Evolutionary conservation across 2,329 filamentous ascomycete genomes (phyloP), one percentile per base, ranked within the genome.

Genomic region (Tolypocladium sp.): DNA sequence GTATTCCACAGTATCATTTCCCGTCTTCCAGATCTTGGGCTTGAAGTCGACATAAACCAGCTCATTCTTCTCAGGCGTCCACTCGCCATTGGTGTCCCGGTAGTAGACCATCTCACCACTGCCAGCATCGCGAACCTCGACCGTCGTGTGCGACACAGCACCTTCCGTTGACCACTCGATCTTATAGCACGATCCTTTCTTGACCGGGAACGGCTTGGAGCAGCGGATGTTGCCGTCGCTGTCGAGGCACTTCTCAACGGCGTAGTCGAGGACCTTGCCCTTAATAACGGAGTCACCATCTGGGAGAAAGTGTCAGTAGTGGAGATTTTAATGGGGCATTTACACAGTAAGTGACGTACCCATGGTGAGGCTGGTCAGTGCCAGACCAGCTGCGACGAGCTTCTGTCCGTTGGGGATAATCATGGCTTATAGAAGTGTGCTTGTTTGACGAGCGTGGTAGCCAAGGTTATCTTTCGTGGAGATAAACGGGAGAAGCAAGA

Each of bases 31-130:
- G 3, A 79, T 62, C 70, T 78, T 79, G 20, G 77, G 76, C 62
- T 76, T 77, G 62, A 78, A 79, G 60, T 78, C 76, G 44, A 79
- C 60, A 38, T 77, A 77, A 4, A 78, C 75, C 25, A 77, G 67
- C 70, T 78, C 76, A 12, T 68, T 68, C 70, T 78, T 78, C 63
- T 76, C 72, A 0, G 75, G 71, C 2, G 65, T 75, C 76, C 77
- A 79, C 41, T 77, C 68, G 25, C 76, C 76, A 65, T 78, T 68
- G 25, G 76, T 78, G 61, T 79, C 76, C 17, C 76, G 68, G 61
- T 78, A 78, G 63, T 69, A 78, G 6, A 78, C 76, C 17, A 78
- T 60, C 65, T 78, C 74, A 54, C 65, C 67, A 51, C 70, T 69
- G 2, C 68, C 74, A 8, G 73, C 73, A 62, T 76, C 66, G 33